Evolutionary conservation across 306 rosid species (phyloP), one percentile per base, ranked within the genome.

Genomic region (Begonia fuchsioides): DNA sequence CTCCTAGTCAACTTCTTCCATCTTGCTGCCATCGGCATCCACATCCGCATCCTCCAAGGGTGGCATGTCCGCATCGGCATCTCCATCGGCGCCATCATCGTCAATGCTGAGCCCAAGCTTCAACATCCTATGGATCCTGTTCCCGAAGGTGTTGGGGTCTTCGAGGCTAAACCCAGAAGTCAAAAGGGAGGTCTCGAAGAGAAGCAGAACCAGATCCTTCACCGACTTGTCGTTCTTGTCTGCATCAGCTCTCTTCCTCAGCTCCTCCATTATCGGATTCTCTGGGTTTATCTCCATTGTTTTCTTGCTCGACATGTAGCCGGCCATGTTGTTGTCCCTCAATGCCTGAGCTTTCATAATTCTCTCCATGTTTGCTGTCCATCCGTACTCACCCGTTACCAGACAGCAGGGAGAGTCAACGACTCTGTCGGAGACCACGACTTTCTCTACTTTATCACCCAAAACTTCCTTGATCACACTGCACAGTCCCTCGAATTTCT

Each of bases 111-210:
- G 56, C 9, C 95, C 95, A 0, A 86, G 93, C 71, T 86, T 86
- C 43, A 86, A 51, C 95, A 86, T 86, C 68, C 95, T 73, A 72
- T 86, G 95, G 59, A 86, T 86, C 38, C 93, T 81, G 86, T 81
- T 86, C 0, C 95, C 95, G 0, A 86, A 86, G 43, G 95, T 86
- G 83, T 86, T 86, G 26, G 95, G 95, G 0, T 86, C 95, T 6
- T 86, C 95, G 2, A 86, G 95, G 74, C 93, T 81, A 85, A 86
- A 86, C 3, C 93, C 95, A n/a, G 95, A 81, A 3, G 95, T 86
- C 4, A 86, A 75, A 1, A 86, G 88, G 4, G 95, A 67, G 11
- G 95, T 86, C 86, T 81, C 93, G 3, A 86, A 86, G 8, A 86
- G 80, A 49, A 81, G 55, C 46, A 86, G 93, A 6, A 81, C 95